A percentile compares a stretch with the other conserved stretches of the same genome.
Evolutionary conservation across 2,329 filamentous ascomycete species (phyloP).

Genomic region (Calonectria pseudoreteaudii): DNA sequence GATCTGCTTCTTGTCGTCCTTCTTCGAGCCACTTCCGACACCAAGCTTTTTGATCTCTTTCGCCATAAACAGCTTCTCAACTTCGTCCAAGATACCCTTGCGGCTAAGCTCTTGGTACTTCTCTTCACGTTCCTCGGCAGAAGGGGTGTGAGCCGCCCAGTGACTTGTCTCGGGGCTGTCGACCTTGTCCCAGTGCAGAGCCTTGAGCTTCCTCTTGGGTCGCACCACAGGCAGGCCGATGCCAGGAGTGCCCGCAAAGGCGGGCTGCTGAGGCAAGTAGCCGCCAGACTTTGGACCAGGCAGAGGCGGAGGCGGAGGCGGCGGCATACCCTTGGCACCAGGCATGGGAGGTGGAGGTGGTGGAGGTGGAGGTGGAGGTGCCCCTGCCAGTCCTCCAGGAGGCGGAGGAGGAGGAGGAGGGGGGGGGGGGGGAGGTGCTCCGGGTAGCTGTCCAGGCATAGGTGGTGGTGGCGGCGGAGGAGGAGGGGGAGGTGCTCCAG

Average conservation of each 20-base stretch:
- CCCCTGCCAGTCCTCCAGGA: conserved; percentile 48
- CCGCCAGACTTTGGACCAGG: conserved; percentile 79
- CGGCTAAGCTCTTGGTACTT: conserved; percentile 94
- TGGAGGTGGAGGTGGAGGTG: conserved; percentile 52
- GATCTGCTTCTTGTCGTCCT: conserved; percentile 97
- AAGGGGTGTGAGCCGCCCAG: conserved; percentile 89
- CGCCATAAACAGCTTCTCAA: conserved; percentile 96
- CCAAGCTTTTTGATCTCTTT: conserved; percentile 95
- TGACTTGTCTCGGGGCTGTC: conserved; percentile 92
- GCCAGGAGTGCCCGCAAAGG: conserved; percentile 64
- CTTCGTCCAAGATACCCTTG: conserved; percentile 96
- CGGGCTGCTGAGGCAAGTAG: conserved; percentile 76
- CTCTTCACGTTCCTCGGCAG: conserved; percentile 90
- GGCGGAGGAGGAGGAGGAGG: conserved; percentile 53
- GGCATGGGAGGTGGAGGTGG: conserved; percentile 57
- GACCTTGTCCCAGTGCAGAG: conserved; percentile 98
- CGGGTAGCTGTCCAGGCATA: conserved; percentile 48
- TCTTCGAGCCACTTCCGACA: conserved; percentile 73
- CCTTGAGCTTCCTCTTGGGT: conserved; percentile 99
- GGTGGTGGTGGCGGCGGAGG: conserved; percentile 54
- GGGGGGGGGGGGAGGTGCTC: conserved; percentile 50
- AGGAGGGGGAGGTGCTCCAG: conserved; percentile 50
- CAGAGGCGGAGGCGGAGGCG: conserved; percentile 72
- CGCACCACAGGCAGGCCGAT: conserved; percentile 83
- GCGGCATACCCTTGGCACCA: conserved; percentile 54